These are phyloP conservation scores for Panaeolus cyanescens DNA, from an alignment of 768 basidiomycete genomes.

Conservation along the genomic window DNA sequence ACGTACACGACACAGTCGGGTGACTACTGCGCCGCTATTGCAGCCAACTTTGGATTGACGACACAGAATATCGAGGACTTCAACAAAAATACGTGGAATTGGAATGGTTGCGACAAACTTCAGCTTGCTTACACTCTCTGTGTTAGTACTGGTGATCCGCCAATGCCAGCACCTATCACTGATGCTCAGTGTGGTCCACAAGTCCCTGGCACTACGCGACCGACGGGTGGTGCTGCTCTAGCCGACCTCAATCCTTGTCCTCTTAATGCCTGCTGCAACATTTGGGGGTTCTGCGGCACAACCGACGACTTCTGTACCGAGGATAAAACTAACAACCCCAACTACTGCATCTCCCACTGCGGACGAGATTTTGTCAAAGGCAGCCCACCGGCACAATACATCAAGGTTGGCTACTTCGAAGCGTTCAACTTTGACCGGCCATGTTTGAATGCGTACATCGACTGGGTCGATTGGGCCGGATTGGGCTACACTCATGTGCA, in stretches of 20 bases:
- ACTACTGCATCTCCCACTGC: neutral
- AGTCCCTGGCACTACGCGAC: conserved; percentile 5
- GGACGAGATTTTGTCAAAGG: neutral
- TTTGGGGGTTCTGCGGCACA: conserved; percentile 9
- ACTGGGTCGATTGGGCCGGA: neutral
- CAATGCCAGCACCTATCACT: conserved; percentile 4
- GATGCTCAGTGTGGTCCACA: conserved; percentile 8
- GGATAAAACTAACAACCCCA: neutral
- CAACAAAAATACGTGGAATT: conserved; percentile 7
- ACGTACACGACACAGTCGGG: conserved; percentile 1
- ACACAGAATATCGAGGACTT: neutral
- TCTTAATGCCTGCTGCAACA: conserved; percentile 1
- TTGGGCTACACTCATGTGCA: neutral
- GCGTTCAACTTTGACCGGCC: neutral
- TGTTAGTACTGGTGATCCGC: conserved; percentile 1
- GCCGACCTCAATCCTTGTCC: neutral
- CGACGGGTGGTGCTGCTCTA: neutral
- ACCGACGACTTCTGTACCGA: conserved; percentile 6
- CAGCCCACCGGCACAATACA: neutral
- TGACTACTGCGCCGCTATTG: neutral
- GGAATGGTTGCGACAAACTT: conserved; percentile 4
- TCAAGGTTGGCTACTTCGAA: neutral
- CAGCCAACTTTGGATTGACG: conserved; percentile 4
- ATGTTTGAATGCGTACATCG: neutral
- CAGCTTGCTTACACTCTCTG: conserved; percentile 5